phyloP scores from a whole-genome alignment of 495 filamentous ascomycete genomes.

The Tuber indicum region DNA sequence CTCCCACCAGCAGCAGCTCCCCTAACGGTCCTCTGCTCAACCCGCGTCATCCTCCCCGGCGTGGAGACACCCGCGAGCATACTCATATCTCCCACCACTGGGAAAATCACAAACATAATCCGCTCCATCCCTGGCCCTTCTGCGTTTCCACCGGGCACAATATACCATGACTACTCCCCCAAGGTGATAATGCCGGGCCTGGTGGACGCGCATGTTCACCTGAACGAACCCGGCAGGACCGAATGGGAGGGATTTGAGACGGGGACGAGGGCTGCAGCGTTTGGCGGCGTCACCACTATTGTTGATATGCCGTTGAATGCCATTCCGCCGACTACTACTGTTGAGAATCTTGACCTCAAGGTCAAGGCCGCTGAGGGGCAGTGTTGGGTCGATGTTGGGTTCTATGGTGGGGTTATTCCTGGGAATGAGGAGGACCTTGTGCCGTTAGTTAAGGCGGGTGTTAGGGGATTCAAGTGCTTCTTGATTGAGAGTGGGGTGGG shows the following conservation, averaged over 20 bases:
- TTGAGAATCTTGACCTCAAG: slow-evolving; percentile 75
- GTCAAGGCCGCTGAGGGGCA: slow-evolving; percentile 74
- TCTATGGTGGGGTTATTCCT: slow-evolving; percentile 93
- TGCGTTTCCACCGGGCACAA: slow-evolving; percentile 63
- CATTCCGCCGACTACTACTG: slow-evolving; percentile 90
- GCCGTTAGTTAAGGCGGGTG: slow-evolving; percentile 72
- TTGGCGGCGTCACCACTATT: slow-evolving; percentile 95
- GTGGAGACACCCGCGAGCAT: slow-evolving; percentile 63
- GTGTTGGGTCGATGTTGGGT: slow-evolving; percentile 98
- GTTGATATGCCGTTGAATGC: slow-evolving; percentile 98
- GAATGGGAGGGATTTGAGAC: slow-evolving; percentile 99
- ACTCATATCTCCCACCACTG: slow-evolving; percentile 66
- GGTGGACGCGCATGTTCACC: slow-evolving; percentile 94
- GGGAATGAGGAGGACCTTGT: slow-evolving; percentile 78
- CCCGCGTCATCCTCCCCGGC: slow-evolving; percentile 70
- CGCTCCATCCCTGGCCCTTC: slow-evolving; percentile 62
- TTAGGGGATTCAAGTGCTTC: slow-evolving; percentile 96
- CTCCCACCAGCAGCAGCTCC: slow-evolving; percentile 37
- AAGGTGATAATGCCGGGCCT: slow-evolving; percentile 80
- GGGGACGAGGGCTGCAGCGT: slow-evolving; percentile 86
- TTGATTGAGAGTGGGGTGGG: slow-evolving; percentile 92
- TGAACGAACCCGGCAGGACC: slow-evolving; percentile 94
- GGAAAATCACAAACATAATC: slow-evolving; percentile 77
- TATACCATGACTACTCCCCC: slow-evolving; percentile 81
- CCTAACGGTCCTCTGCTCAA: slow-evolving; percentile 72